phyloP scores from a whole-genome alignment of 352 stramenopile species.

The Lagenidium giganteum region DNA sequence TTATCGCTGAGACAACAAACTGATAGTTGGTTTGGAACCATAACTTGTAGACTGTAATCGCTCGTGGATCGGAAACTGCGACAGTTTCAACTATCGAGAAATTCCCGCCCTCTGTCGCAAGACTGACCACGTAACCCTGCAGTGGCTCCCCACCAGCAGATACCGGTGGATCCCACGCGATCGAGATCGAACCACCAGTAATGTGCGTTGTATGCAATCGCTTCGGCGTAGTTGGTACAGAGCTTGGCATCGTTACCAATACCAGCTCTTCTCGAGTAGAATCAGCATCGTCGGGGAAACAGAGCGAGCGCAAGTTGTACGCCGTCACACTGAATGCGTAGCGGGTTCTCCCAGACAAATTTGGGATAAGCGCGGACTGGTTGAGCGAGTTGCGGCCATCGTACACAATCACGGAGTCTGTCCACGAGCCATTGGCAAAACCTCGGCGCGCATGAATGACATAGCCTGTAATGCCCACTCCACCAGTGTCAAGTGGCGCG shows the following conservation, averaged over 20 bases:
- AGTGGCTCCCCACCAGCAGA: constrained; percentile 26
- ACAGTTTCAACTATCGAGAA: constrained; percentile 12
- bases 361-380: constrained; percentile 18
- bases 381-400: constrained; percentile 22
- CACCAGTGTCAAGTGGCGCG: constrained; percentile 32
- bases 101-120: not conserved
- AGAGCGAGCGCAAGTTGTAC: constrained; percentile 44
- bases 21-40: constrained; percentile 20
- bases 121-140: constrained; percentile 31
- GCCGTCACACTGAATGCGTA: constrained; percentile 42
- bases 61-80: constrained; percentile 1
- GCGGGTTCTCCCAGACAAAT: constrained; percentile 27
- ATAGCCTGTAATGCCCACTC: constrained; percentile 40
- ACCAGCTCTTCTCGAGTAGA: constrained; percentile 24
- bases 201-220: constrained; percentile 16
- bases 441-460: constrained; percentile 18
- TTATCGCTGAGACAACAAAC: constrained; percentile 33
- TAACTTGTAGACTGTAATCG: constrained; percentile 23
- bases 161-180: constrained; percentile 38
- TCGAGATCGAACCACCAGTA: constrained; percentile 32
- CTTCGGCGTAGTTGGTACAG: constrained; percentile 35
- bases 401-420: constrained; percentile 23
- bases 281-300: constrained; percentile 20
- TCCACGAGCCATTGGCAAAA: constrained; percentile 28
- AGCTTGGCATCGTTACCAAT: constrained; percentile 31